These are phyloP conservation scores for Lathyrus tuberosus DNA, from an alignment of 306 rosid species.

Conservation along the genomic window DNA sequence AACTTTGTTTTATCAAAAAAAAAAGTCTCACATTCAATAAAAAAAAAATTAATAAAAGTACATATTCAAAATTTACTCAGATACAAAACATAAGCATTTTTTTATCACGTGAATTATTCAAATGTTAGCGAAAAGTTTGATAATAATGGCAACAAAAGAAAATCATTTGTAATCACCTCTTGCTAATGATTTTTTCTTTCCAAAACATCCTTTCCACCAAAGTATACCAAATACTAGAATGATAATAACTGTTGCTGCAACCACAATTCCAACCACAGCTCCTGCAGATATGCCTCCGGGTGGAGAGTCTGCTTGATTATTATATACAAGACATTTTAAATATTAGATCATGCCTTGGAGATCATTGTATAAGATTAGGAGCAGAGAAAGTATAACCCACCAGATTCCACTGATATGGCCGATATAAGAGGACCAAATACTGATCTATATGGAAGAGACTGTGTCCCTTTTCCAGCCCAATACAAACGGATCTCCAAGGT, in stretches of 20 bases:
- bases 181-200: slow-evolving; percentile 24
- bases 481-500: slow-evolving; percentile 54
- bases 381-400: neutral
- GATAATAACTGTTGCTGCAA: slow-evolving; percentile 34
- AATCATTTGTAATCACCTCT: slow-evolving; percentile 38
- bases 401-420: slow-evolving; percentile 47
- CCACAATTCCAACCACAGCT: slow-evolving; percentile 51
- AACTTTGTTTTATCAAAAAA: slow-evolving; percentile 4
- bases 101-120: neutral
- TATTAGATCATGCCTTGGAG: neutral
- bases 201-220: slow-evolving; percentile 43
- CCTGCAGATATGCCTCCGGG: slow-evolving; percentile 32
- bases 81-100: neutral
- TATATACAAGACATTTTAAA: neutral
- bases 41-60: neutral
- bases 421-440: slow-evolving; percentile 75
- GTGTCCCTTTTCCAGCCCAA: slow-evolving; percentile 81
- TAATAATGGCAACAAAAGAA: neutral
- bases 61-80: neutral
- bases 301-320: slow-evolving; percentile 23
- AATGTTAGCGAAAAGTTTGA: neutral
- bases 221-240: slow-evolving; percentile 35
- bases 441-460: slow-evolving; percentile 47
- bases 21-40: neutral
- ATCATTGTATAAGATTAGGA: neutral